phyloP scores from a whole-genome alignment of 2,329 filamentous ascomycete genomes.

The Drechslerella stenobrocha region DNA sequence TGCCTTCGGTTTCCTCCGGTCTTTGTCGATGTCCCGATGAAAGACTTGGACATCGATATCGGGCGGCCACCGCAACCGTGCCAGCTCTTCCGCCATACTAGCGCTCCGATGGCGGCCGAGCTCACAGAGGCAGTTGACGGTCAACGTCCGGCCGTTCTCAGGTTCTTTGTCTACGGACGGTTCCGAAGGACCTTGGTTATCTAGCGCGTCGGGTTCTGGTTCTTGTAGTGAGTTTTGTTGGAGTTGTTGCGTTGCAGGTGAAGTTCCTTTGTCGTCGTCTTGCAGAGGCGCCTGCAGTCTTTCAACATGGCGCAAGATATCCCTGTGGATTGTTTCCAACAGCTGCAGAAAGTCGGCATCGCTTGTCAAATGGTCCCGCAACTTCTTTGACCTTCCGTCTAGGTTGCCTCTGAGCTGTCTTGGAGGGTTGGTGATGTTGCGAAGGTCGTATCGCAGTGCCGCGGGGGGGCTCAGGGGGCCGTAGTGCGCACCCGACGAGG shows the following conservation, averaged over 20 bases:
- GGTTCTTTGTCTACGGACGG: not conserved
- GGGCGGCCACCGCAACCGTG: conserved; percentile 33
- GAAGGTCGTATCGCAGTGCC: conserved; percentile 36
- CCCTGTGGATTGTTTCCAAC: conserved; percentile 27
- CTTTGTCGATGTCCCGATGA: conserved; percentile 40
- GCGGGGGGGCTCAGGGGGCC: conserved; percentile 37
- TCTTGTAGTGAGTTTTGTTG: conserved; percentile 23
- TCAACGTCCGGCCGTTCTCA: conserved; percentile 10
- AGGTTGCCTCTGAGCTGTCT: conserved; percentile 19
- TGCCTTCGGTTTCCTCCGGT: conserved; percentile 13
- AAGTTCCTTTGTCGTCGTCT: conserved; percentile 12
- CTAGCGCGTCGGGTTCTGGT: not conserved
- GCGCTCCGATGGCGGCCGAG: conserved; percentile 39
- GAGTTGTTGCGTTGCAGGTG: conserved; percentile 24
- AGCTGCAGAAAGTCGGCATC: conserved; percentile 25
- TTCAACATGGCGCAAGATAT: conserved; percentile 39
- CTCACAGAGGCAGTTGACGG: conserved; percentile 45
- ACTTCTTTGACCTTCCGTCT: conserved; percentile 46
- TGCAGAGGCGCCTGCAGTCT: conserved; percentile 9
- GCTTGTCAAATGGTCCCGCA: conserved; percentile 31
- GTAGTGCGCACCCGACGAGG: conserved; percentile 35
- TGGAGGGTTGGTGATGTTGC: conserved; percentile 41
- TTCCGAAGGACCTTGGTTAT: not conserved
- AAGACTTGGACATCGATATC: conserved; percentile 20
- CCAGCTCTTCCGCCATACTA: conserved; percentile 39